A percentile compares a stretch with the other conserved stretches of the same genome.
phyloP scores from a whole-genome alignment of 2,329 filamentous ascomycete genomes.

The Davidsoniella neocaledoniae region DNA sequence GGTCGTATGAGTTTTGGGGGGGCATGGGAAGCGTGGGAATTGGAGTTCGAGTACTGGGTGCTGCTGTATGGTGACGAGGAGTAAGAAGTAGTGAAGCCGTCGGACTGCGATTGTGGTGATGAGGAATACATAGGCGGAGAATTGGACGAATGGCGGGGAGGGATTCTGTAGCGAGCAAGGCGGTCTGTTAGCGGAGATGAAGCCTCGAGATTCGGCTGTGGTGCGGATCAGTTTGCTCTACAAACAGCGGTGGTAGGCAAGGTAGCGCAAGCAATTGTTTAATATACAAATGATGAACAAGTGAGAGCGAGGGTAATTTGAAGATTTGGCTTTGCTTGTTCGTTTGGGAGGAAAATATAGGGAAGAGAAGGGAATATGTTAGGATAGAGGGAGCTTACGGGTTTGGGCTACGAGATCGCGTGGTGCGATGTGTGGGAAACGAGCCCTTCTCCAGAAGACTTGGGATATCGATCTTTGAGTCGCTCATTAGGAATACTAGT shows the following conservation, averaged over 20 bases:
- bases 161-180: constrained; percentile 1
- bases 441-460: constrained; percentile 9
- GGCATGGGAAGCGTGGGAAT: neutral
- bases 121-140: constrained; percentile 11
- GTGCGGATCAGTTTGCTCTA: neutral
- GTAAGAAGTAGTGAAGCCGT: constrained; percentile 3
- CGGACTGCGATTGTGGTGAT: constrained; percentile 7
- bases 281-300: no score
- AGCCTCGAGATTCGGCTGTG: no score
- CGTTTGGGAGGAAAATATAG: neutral
- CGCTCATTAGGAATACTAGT: constrained; percentile 4
- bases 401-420: constrained; percentile 8
- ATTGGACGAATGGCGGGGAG: constrained; percentile 3
- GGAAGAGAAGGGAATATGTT: neutral
- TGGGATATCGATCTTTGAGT: constrained; percentile 9
- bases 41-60: neutral
- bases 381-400: constrained; percentile 7
- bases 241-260: neutral
- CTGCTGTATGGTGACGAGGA: constrained; percentile 1
- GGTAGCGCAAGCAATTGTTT: neutral
- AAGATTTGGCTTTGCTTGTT: no score
- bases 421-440: constrained; percentile 6
- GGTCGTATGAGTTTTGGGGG: neutral
- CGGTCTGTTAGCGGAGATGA: neutral
- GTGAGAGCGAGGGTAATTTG: no score